Evolutionary conservation across 805 yeast species (phyloP).

Genomic region (Ogataea pini): DNA sequence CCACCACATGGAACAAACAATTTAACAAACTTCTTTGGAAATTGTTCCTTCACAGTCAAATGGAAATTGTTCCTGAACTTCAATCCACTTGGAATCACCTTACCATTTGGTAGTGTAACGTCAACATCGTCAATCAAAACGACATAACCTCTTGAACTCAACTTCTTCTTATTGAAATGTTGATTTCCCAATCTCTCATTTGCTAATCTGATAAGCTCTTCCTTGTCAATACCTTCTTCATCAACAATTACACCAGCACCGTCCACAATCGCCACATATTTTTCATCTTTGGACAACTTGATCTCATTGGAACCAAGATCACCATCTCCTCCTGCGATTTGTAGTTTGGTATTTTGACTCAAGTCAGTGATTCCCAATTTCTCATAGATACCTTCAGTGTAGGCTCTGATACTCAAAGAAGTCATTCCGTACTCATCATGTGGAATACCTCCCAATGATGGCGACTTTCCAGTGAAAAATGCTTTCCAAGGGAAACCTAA

Average conservation of each 20-base stretch:
- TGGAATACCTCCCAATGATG: conserved; percentile 93
- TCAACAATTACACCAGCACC: conserved; percentile 96
- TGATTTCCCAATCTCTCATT: conserved; percentile 72
- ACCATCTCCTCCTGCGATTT: conserved; percentile 99
- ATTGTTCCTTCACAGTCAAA: conserved; percentile 63
- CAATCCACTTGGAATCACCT: conserved; percentile 76
- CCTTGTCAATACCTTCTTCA: conserved; percentile 82
- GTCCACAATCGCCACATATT: conserved; percentile 85
- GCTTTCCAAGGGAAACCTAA: conserved; percentile 86
- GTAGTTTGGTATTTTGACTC: conserved; percentile 69
- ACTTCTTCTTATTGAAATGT: conserved; percentile 62
- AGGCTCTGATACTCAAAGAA: conserved; percentile 88
- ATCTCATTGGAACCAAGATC: conserved; percentile 97
- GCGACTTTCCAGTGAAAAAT: conserved; percentile 94
- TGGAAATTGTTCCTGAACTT: conserved; percentile 91
- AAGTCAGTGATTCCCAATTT: conserved; percentile 63
- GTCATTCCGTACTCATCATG: conserved; percentile 99
- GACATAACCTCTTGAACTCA: conserved; percentile 75
- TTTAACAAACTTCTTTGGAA: conserved; percentile 60
- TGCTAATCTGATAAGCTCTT: conserved; percentile 79
- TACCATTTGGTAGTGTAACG: conserved; percentile 74
- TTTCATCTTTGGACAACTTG: conserved; percentile 77
- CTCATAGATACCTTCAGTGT: conserved; percentile 83
- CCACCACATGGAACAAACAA: conserved; percentile 99
- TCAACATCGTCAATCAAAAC: conserved; percentile 86